A percentile compares a stretch with the other conserved stretches of the same genome.
phyloP scores from a whole-genome alignment of 305 asterid species.

The Fraxinus dipetala region DNA sequence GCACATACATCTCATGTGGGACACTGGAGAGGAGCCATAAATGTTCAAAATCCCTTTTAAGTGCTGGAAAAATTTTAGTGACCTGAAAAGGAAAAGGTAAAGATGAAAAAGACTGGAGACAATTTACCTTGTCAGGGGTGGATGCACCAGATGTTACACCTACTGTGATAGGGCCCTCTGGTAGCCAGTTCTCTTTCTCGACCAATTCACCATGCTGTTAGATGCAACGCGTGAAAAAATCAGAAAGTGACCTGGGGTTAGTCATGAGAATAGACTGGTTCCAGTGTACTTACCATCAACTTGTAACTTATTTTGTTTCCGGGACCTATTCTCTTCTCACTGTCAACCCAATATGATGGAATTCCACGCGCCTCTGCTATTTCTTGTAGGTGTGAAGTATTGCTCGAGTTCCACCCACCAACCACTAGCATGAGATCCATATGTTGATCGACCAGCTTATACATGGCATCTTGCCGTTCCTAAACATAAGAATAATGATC shows the following conservation, averaged over 20 bases:
- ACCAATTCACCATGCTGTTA: constrained; percentile 94
- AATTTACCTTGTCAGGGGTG: constrained; percentile 90
- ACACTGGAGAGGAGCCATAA: not conserved
- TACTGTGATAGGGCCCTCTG: constrained; percentile 79
- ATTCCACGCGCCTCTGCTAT: constrained; percentile 88
- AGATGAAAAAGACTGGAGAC: not conserved
- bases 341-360: constrained; percentile 95
- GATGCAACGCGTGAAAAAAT: constrained; percentile 1
- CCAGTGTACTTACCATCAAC: constrained; percentile 55
- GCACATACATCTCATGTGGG: not conserved
- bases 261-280: constrained; percentile 7
- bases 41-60: not conserved
- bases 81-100: not conserved
- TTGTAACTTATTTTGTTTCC: constrained; percentile 82
- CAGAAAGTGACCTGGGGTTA: not conserved
- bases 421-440: constrained; percentile 84
- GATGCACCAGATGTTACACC: constrained; percentile 99
- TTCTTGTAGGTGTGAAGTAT: constrained; percentile 97
- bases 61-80: not conserved
- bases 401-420: constrained; percentile 99
- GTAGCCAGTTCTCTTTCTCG: constrained; percentile 84
- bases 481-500: constrained; percentile 28
- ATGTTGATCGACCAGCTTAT: constrained; percentile 73
- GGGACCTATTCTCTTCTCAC: constrained; percentile 85
- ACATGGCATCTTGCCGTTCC: constrained; percentile 99